Base-by-base conservation (phyloP, 139 green algal genomes). In the Marvania coccoides region DNA sequence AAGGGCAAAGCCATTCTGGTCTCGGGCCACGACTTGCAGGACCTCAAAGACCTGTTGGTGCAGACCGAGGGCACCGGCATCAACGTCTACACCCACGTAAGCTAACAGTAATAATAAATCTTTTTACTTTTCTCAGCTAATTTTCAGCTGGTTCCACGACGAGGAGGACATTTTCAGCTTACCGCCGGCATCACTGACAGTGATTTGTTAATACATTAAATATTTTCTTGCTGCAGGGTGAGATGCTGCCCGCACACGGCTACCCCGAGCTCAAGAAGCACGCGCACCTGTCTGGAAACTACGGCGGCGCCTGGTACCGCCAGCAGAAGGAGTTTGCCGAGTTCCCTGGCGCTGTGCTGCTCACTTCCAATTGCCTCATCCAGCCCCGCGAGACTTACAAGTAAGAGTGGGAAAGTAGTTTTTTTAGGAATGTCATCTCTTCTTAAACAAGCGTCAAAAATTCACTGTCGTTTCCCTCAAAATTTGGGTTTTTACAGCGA, bases 11-110 rank as follows among this genome's bases (percentile, higher is more conserved):
- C 59, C 54, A 84, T 93, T 62, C 73, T 93, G 14, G 67, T 93
- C 15, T 83, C 69, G 0, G 86, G 86, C 6, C 86, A 93, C 67
- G 85, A 92, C 76, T 77, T 93, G 24, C 64, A 83, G 40, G 85
- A 91, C 74, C 71, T 87, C 29, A 31, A 90, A 19, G 56, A 56
- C n/a, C 67, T 91, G 73, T 72, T 91, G 30, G 40, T 79, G 64
- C 76, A 83, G 66, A 91, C 81, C 15, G 69, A 81, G 62, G 84
- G 81, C 65, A 91, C 46, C 2, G 78, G 82, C 38, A 79, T 90
- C 65, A 84, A 89, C 62, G 67, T 91, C 12, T 91, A 89, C 83
- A 91, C 85, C n/a, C 85, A 90, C 58, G n/a, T n/a, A n/a, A n/a
- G n/a, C n/a, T n/a, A n/a, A n/a, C n/a, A n/a, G n/a, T n/a, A n/a